A percentile compares a stretch with the other conserved stretches of the same genome.
phyloP scores from a whole-genome alignment of 108 stramenopile genomes.

The Fragilaria radians region DNA sequence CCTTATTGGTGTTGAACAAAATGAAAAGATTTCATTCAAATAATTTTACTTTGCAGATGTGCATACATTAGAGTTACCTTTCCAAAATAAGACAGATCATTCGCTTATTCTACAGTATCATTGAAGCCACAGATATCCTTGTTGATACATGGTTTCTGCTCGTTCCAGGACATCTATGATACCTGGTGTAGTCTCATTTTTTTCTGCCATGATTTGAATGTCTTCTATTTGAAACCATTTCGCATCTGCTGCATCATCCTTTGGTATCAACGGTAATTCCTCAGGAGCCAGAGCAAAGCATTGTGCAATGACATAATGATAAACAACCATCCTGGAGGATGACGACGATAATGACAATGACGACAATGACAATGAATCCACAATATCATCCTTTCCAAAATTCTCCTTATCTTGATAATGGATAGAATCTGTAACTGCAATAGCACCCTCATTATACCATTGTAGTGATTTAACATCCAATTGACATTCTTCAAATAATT shows the following conservation, averaged over 20 bases:
- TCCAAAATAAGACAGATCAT: too few species aligned
- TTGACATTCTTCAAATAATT: slow-evolving; percentile 56
- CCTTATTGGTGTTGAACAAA: too few species aligned
- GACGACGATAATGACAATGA: too few species aligned
- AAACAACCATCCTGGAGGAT: neutral
- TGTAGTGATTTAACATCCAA: slow-evolving; percentile 17
- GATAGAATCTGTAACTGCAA: slow-evolving; percentile 39
- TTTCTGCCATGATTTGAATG: neutral
- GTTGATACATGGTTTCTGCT: slow-evolving; percentile 18
- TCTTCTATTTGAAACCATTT: slow-evolving; percentile 34
- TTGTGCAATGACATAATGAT: slow-evolving; percentile 38
- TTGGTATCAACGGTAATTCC: slow-evolving; percentile 12
- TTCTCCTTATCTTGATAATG: too few species aligned
- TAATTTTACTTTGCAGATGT: too few species aligned
- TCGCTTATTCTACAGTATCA: too few species aligned
- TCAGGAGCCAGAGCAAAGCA: slow-evolving; percentile 13
- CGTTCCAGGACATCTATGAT: slow-evolving; percentile 21
- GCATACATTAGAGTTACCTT: too few species aligned
- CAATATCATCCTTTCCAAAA: too few species aligned
- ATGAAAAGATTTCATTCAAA: too few species aligned
- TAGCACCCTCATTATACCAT: slow-evolving; percentile 31
- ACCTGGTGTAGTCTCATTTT: slow-evolving; percentile 2
- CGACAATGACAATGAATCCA: too few species aligned
- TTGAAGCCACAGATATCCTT: too few species aligned
- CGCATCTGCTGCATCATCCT: slow-evolving; percentile 40